phyloP scores from a whole-genome alignment of 805 yeast species.

The Maudiozyma turicensis region DNA sequence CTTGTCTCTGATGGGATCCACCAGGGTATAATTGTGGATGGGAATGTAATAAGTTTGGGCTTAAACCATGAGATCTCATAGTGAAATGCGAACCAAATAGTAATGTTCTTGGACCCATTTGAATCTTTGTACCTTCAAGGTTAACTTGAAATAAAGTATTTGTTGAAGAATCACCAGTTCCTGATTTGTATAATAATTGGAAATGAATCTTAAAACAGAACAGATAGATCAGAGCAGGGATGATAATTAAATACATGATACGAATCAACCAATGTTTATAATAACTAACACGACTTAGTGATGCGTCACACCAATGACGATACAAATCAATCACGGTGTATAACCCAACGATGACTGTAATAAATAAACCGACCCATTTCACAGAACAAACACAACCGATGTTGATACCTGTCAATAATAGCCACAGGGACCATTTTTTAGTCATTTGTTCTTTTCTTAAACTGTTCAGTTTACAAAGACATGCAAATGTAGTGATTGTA shows the following conservation, averaged over 20 bases:
- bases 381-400: constrained; percentile 79
- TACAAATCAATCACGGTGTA: constrained; percentile 47
- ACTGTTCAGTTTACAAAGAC: constrained; percentile 63
- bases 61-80: constrained; percentile 55
- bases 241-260: constrained; percentile 49
- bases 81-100: constrained; percentile 41
- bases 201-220: constrained; percentile 77
- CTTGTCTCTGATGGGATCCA: constrained; percentile 70
- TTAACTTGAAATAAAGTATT: constrained; percentile 86
- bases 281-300: constrained; percentile 30
- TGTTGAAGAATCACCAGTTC: constrained; percentile 90
- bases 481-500: constrained; percentile 72
- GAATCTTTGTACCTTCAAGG: constrained; percentile 55
- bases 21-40: constrained; percentile 65
- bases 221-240: constrained; percentile 65
- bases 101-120: constrained; percentile 60
- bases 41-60: constrained; percentile 68
- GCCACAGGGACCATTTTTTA: constrained; percentile 64
- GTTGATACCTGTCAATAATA: constrained; percentile 51
- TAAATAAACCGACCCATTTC: constrained; percentile 76
- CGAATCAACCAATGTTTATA: constrained; percentile 65
- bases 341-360: constrained; percentile 50
- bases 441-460: constrained; percentile 45
- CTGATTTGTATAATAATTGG: constrained; percentile 60
- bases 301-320: constrained; percentile 32